phyloP scores from a whole-genome alignment of 768 basidiomycete genomes.

The Naganishia onofrii region DNA sequence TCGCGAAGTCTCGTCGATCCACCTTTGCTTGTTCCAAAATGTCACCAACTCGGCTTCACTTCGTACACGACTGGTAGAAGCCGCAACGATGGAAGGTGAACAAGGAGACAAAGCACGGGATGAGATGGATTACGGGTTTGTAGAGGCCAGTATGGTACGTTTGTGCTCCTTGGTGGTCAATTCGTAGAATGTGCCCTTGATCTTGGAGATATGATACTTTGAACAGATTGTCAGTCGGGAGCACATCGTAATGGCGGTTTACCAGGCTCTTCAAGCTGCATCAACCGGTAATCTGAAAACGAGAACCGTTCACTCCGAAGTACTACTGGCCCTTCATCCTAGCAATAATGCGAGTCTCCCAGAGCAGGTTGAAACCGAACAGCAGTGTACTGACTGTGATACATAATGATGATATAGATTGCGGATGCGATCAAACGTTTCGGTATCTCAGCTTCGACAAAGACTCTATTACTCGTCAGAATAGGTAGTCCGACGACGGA shows the following conservation, averaged over 20 bases:
- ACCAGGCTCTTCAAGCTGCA: conserved; percentile 73
- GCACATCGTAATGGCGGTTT: conserved; percentile 79
- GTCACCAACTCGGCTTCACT: conserved; percentile 66
- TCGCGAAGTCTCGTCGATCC: conserved; percentile 37
- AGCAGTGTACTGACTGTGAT: not conserved
- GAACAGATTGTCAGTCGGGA: conserved; percentile 72
- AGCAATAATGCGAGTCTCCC: conserved; percentile 69
- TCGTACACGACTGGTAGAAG: conserved; percentile 66
- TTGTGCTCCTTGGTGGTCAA: not conserved
- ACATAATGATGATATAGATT: conserved; percentile 60
- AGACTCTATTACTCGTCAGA: conserved; percentile 69
- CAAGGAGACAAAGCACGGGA: conserved; percentile 67
- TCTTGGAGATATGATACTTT: no score
- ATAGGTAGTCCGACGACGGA: conserved; percentile 51
- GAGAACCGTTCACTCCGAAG: conserved; percentile 84
- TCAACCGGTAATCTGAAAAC: conserved; percentile 65
- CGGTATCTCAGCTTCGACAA: conserved; percentile 69
- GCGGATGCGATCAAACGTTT: conserved; percentile 81
- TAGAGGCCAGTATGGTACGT: conserved; percentile 78
- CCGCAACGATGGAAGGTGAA: conserved; percentile 62
- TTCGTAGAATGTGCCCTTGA: not conserved
- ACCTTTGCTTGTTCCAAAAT: conserved; percentile 62
- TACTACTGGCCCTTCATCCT: conserved; percentile 81
- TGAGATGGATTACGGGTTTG: conserved; percentile 83
- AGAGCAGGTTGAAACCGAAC: not conserved